Evolutionary conservation across 805 yeast genomes (phyloP).

Genomic region (Wickerhamiella shivajii): DNA sequence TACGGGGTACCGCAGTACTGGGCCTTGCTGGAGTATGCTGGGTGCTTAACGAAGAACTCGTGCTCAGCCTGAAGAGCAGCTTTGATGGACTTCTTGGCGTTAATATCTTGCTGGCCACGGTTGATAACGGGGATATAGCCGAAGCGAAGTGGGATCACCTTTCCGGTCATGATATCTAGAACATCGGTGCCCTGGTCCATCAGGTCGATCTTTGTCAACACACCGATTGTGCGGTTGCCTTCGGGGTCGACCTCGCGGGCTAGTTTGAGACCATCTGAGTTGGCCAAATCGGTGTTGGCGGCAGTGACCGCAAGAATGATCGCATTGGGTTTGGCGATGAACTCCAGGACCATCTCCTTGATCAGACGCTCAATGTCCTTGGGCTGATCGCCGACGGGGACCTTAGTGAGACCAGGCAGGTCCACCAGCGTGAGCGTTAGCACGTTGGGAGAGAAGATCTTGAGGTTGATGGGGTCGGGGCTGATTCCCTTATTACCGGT

Average conservation of each 20-base stretch:
- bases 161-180: slow-evolving; percentile 83
- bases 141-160: slow-evolving; percentile 86
- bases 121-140: slow-evolving; percentile 96
- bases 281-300: slow-evolving; percentile 93
- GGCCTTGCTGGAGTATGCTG: slow-evolving; percentile 79
- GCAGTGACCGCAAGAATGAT: slow-evolving; percentile 90
- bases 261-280: slow-evolving; percentile 87
- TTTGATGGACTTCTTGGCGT: slow-evolving; percentile 69
- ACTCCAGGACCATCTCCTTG: slow-evolving; percentile 82
- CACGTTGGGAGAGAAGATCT: slow-evolving; percentile 90
- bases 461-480: slow-evolving; percentile 79
- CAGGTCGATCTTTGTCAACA: slow-evolving; percentile 85
- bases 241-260: slow-evolving; percentile 98
- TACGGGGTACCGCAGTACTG: slow-evolving; percentile 96
- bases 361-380: slow-evolving; percentile 91
- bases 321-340: slow-evolving; percentile 90
- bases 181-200: slow-evolving; percentile 99
- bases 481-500: slow-evolving; percentile 77
- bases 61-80: slow-evolving; percentile 77
- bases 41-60: slow-evolving; percentile 69
- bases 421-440: slow-evolving; percentile 89
- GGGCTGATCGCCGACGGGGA: slow-evolving; percentile 98
- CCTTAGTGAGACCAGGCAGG: slow-evolving; percentile 93
- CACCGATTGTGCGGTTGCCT: slow-evolving; percentile 90
- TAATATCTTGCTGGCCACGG: slow-evolving; percentile 95